Evolutionary conservation across 1,284 basidiomycete genomes (phyloP).

Genomic region (Butyriboletus appendiculatus): DNA sequence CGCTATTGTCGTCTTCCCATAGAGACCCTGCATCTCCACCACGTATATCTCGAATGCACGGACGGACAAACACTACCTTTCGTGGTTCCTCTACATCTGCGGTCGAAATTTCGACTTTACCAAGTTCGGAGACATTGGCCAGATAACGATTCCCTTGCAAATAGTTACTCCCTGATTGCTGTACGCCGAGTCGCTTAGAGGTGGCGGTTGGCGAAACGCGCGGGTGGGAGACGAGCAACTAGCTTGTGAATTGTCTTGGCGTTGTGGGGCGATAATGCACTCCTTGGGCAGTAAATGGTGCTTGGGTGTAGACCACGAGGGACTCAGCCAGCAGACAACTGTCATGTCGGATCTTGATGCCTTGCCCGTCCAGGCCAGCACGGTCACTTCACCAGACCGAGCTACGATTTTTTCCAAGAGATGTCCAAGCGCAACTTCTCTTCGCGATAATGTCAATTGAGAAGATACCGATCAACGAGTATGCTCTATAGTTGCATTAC

Average conservation of each 20-base stretch:
- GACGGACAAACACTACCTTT: slow-evolving; percentile 3
- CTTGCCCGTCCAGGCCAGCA: no score
- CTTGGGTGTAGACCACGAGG: no score
- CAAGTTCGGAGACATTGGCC: background rate
- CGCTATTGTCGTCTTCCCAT: background rate
- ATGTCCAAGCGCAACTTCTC: no score
- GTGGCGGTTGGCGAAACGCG: background rate
- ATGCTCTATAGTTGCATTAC: no score
- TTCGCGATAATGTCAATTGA: no score
- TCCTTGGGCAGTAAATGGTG: background rate
- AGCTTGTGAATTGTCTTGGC: background rate
- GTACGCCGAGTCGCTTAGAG: background rate
- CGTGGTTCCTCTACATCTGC: background rate
- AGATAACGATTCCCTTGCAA: background rate
- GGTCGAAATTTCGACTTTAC: background rate
- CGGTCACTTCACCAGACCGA: no score
- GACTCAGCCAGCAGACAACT: no score
- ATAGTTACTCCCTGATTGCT: background rate
- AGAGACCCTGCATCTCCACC: no score
- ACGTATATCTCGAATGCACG: slow-evolving; percentile 1
- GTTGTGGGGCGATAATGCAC: background rate
- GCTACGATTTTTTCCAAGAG: no score
- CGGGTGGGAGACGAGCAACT: background rate
- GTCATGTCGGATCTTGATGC: no score
- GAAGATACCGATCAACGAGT: no score